Conservation (phyloP, 345 rosid genomes). For the Clausena lansium region DNA sequence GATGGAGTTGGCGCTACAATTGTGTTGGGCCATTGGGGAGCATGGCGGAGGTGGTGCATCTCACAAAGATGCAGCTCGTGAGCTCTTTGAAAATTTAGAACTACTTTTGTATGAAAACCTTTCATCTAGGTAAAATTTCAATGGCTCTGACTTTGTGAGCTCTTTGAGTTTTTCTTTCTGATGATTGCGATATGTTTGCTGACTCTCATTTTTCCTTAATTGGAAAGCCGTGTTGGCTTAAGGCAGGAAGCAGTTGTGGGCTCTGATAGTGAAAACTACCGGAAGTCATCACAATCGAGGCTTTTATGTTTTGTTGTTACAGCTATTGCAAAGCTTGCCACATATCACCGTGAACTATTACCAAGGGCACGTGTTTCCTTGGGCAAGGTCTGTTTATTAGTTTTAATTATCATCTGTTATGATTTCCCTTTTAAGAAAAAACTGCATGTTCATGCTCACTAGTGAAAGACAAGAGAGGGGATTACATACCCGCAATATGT, state of each 20-base stretch:
- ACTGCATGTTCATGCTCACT: neutral
- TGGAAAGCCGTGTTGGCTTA: conserved; percentile 70
- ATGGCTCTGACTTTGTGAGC: neutral
- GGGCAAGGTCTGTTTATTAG: conserved; percentile 67
- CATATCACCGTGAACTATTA: conserved; percentile 72
- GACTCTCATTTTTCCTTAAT: conserved; percentile 15
- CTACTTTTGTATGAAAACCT: conserved; percentile 91
- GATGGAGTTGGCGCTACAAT: conserved; percentile 87
- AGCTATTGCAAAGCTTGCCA: conserved; percentile 89
- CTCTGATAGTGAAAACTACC: conserved; percentile 36
- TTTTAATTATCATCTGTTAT: neutral
- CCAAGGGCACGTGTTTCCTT: conserved; percentile 97
- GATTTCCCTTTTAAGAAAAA: neutral
- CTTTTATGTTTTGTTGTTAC: conserved; percentile 92
- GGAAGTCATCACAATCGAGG: conserved; percentile 74
- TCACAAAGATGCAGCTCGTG: conserved; percentile 91
- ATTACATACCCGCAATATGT: neutral
- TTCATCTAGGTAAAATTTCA: conserved; percentile 61
- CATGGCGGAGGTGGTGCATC: conserved; percentile 90
- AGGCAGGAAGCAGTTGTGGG: conserved; percentile 54
- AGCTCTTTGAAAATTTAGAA: conserved; percentile 93
- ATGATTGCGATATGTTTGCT: conserved; percentile 3
- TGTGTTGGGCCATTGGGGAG: conserved; percentile 99
- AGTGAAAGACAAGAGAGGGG: neutral
- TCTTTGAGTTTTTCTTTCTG: conserved; percentile 2